Evolutionary conservation across 768 basidiomycete genomes (phyloP).

Genomic region (Termitomyces titanicus): DNA sequence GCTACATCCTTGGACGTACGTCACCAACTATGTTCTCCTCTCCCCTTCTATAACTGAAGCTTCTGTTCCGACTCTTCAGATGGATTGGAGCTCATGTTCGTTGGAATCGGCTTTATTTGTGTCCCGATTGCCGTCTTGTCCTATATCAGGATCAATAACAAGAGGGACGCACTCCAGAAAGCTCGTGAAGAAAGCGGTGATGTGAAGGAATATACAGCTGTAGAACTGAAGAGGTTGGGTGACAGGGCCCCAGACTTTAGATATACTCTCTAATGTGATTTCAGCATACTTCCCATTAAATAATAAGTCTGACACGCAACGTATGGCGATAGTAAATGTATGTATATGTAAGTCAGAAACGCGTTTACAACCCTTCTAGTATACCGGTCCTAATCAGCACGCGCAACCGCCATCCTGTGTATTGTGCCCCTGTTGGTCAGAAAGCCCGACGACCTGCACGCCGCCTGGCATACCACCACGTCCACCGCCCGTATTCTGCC

Average conservation of each 20-base stretch:
- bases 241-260: constrained; percentile 64
- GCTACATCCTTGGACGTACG: constrained; percentile 62
- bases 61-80: constrained; percentile 31
- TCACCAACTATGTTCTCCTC: constrained; percentile 6
- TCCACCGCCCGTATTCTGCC: constrained; percentile 34
- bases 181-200: constrained; percentile 27
- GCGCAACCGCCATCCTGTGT: constrained; percentile 23
- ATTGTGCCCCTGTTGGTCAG: constrained; percentile 18
- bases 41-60: not conserved
- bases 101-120: constrained; percentile 57
- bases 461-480: constrained; percentile 48
- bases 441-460: constrained; percentile 40
- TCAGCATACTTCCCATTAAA: not conserved
- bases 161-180: constrained; percentile 38
- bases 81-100: constrained; percentile 62
- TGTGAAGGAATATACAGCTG: constrained; percentile 28
- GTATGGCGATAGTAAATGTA: not conserved
- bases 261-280: constrained; percentile 44
- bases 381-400: constrained; percentile 26
- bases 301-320: not conserved
- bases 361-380: not conserved
- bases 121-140: constrained; percentile 43
- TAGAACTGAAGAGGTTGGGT: constrained; percentile 42
- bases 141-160: constrained; percentile 55
- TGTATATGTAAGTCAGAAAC: not conserved